Base-by-base conservation (phyloP, 2,329 filamentous ascomycete genomes). In the Chaetomium olivaceum region DNA sequence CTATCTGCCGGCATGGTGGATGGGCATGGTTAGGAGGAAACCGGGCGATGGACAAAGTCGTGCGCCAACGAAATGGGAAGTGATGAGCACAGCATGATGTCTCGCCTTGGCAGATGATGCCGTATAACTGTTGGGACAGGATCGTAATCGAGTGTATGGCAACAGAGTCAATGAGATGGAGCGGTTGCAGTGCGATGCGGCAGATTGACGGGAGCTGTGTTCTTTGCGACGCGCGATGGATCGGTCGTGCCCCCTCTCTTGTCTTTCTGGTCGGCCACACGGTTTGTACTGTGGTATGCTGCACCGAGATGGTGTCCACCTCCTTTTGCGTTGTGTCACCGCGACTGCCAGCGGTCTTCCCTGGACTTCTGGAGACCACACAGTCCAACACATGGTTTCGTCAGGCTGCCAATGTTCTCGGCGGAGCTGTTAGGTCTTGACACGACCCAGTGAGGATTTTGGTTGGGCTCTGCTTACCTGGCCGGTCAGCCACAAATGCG, bases 251-350 rank as follows among this genome's bases (percentile, higher is more conserved):
- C 9, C n/a, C 29, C 51, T 23, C 33, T 43, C 11, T 21, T 36
- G 2, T 23, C 27, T 25, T 31, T 29, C 6, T 19, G 6, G 19
- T 52, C 8, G 36, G 21, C 31, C 14, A 39, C 23, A 36, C 1
- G 27, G n/a, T 31, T 56, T n/a, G 43, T 60, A n/a, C 43, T 14
- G 36, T 54, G 31, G 2, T 36, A 52, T 23, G 52, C 55, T 50
- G 39, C 51, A 43, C 21, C 46, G 21, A 51, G 23, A 46, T 27
- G 31, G 51, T 48, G 46, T 29, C 8, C 55, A 59, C 64, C 59
- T 23, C 14, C 55, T 43, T 54, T 48, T 33, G 59, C 50, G 55
- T 25, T 60, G 59, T 62, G 60, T 62, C 16, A 66, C 64, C 12
- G 31, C 51, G 50, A 61, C 43, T 6, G 33, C 50, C 59, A 46